phyloP scores from a whole-genome alignment of 805 yeast species.

The Wickerhamomyces canadensis region DNA sequence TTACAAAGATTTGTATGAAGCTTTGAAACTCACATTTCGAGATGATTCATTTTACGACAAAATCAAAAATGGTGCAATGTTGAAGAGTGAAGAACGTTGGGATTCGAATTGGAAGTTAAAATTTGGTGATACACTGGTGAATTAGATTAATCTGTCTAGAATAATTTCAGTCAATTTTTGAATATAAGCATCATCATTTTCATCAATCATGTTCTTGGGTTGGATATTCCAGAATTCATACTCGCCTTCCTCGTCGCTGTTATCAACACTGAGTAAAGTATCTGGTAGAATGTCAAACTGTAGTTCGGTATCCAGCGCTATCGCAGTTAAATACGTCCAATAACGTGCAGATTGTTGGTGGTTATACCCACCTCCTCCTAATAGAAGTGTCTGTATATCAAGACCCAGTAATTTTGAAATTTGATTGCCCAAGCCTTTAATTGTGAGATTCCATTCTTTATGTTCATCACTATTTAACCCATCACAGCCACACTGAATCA shows the following conservation, averaged over 20 bases:
- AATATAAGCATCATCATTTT: constrained; percentile 28
- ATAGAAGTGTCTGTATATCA: constrained; percentile 37
- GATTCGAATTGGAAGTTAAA: constrained; percentile 58
- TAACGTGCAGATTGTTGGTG: constrained; percentile 55
- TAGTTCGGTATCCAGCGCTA: constrained; percentile 12
- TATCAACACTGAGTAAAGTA: constrained; percentile 39
- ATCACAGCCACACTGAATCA: constrained; percentile 71
- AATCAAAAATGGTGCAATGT: constrained; percentile 62
- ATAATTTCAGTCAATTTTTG: constrained; percentile 5
- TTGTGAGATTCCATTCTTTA: constrained; percentile 64
- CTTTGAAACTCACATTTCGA: constrained; percentile 31
- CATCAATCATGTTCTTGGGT: constrained; percentile 27
- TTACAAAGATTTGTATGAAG: constrained; percentile 39
- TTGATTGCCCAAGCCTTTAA: constrained; percentile 39
- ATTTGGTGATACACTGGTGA: constrained; percentile 16
- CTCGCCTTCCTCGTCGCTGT: constrained; percentile 27
- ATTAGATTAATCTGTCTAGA: constrained; percentile 8
- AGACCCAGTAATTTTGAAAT: constrained; percentile 26
- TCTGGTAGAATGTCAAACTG: constrained; percentile 50
- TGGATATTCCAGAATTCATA: constrained; percentile 45
- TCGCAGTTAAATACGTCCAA: constrained; percentile 37
- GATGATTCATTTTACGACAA: constrained; percentile 28
- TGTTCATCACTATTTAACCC: constrained; percentile 62
- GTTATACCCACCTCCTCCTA: constrained; percentile 81
- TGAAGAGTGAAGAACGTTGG: constrained; percentile 73